Evolutionary conservation across 2,329 filamentous ascomycete genomes (phyloP).

Genomic region (Podosphaera fusca): DNA sequence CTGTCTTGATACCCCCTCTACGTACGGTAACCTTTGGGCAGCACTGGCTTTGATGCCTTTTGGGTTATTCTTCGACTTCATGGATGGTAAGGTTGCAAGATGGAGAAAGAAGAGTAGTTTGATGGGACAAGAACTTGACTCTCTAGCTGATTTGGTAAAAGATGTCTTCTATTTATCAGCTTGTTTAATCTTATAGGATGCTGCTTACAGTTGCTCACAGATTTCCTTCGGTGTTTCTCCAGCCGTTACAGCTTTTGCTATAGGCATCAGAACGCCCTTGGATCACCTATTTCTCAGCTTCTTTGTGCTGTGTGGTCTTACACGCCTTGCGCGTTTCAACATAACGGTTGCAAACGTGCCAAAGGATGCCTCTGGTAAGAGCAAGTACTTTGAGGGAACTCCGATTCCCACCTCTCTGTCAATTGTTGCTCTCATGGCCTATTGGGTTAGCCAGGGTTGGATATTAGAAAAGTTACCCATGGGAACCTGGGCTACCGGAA

Average conservation of each 20-base stretch:
- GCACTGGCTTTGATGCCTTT: conserved; percentile 78
- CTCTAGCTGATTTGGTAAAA: conserved; percentile 70
- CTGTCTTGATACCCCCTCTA: conserved; percentile 47
- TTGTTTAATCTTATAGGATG: neutral
- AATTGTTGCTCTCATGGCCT: conserved; percentile 67
- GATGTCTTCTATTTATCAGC: neutral
- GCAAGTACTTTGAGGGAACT: conserved; percentile 87
- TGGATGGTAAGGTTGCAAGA: conserved; percentile 87
- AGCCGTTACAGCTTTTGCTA: conserved; percentile 64
- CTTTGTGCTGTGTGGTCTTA: conserved; percentile 88
- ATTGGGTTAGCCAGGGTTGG: conserved; percentile 67
- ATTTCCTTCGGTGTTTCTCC: conserved; percentile 90
- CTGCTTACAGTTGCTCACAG: conserved; percentile 22
- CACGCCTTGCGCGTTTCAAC: conserved; percentile 88
- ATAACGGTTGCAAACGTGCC: conserved; percentile 77
- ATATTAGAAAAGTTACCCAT: conserved; percentile 56
- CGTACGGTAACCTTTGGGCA: conserved; percentile 50
- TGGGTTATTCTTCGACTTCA: conserved; percentile 90
- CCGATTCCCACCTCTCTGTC: conserved; percentile 79
- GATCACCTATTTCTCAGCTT: conserved; percentile 64
- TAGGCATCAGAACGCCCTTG: conserved; percentile 63
- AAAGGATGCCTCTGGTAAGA: conserved; percentile 80
- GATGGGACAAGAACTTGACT: conserved; percentile 96
- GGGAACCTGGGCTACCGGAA: conserved; percentile 44
- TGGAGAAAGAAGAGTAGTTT: conserved; percentile 94